Base-by-base conservation (phyloP, 1,284 basidiomycete genomes). In the Limonomyces culmigenus region DNA sequence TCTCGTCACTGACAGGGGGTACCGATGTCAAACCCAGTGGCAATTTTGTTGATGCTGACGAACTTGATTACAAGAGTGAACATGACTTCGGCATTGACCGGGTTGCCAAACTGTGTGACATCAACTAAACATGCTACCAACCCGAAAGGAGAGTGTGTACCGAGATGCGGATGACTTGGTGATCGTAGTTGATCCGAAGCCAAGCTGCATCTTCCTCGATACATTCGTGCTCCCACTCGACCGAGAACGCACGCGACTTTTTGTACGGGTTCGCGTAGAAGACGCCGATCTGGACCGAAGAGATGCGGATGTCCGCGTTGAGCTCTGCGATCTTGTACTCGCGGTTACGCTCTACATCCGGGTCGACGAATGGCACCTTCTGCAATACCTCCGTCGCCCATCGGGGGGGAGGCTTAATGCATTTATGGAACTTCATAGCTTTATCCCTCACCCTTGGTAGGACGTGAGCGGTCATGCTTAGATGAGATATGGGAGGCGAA, bases 321-420 rank as follows among this genome's bases (percentile, higher is more conserved):
- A 77, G 57, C 11, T 57, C 53, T 20, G 49, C 46, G 8, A 70
- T 44, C 32, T 58, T 77, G 10, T 52, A 13, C 35, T 62, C 55
- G 31, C 62, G 66, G 37, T 67, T 60, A 47, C 69, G 65, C 38
- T 73, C 74, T 1, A 68, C 60, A 17, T 67, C 60, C 0, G 78
- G 76, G 41, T 70, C 52, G 12, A 74, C 57, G 45, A 69, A 83
- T 0, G 66, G 70, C 0, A 74, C 70, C 49, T 74, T 76, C 37
- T 18, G 8, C 13, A 36, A 16, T 42, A 30, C 20, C 20, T 27
- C 23, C 23, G 23, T n/a, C 23, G 8, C 23, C 23, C n/a, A 8
- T 27, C 23, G 23, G 23, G 23, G n/a, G n/a, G n/a, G n/a, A n/a
- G n/a, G n/a, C n/a, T n/a, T n/a, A n/a, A n/a, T 36, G 35, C 23